Evolutionary conservation across 1,139 yeast species (phyloP).

Genomic region (Candida sanyaensis): DNA sequence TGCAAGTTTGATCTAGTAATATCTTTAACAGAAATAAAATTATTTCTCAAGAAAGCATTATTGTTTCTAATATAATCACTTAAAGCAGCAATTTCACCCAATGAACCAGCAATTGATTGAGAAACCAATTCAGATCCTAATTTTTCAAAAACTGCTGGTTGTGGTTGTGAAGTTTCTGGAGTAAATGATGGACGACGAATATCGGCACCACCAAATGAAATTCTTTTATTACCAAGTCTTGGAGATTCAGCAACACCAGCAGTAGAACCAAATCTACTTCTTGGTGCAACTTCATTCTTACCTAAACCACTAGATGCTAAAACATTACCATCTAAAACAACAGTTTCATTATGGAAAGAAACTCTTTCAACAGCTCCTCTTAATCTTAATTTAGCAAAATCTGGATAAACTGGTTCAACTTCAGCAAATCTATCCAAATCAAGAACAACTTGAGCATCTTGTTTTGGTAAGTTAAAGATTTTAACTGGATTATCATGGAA

Average conservation of each 20-base stretch:
- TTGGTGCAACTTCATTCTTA: constrained; percentile 47
- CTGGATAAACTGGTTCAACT: constrained; percentile 51
- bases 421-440: constrained; percentile 71
- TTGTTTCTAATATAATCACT: constrained; percentile 72
- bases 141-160: constrained; percentile 51
- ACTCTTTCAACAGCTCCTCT: constrained; percentile 90
- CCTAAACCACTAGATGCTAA: constrained; percentile 64
- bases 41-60: constrained; percentile 87
- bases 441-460: constrained; percentile 74
- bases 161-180: constrained; percentile 31
- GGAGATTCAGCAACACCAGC: constrained; percentile 52
- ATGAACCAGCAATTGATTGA: constrained; percentile 63
- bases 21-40: constrained; percentile 85
- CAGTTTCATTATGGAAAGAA: constrained; percentile 73
- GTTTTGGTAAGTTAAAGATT: constrained; percentile 84
- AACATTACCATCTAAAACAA: constrained; percentile 79
- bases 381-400: constrained; percentile 52
- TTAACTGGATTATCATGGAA: constrained; percentile 81
- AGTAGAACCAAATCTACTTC: constrained; percentile 41
- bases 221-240: constrained; percentile 42
- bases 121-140: constrained; percentile 74
- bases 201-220: constrained; percentile 42
- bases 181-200: constrained; percentile 47
- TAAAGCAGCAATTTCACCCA: constrained; percentile 78
- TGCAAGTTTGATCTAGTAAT: constrained; percentile 88